A percentile compares a stretch with the other conserved stretches of the same genome.
Evolutionary conservation across 768 basidiomycete genomes (phyloP).

Genomic region (Lentinula raphanica): DNA sequence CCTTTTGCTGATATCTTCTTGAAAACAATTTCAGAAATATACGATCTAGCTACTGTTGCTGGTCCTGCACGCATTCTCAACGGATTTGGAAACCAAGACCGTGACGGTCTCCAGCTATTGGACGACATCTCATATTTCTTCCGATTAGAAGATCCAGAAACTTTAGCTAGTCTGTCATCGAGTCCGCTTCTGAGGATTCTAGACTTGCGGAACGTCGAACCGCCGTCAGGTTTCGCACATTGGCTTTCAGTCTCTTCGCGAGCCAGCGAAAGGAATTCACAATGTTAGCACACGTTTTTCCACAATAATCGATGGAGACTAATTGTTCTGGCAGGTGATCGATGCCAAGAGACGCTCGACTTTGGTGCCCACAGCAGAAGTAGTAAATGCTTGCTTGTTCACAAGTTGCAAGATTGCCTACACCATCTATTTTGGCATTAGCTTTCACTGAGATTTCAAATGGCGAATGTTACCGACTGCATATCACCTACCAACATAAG

Average conservation of each 20-base stretch:
- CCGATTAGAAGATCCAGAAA: constrained; percentile 1
- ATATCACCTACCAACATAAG: background rate
- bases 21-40: background rate
- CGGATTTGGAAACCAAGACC: background rate
- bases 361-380: background rate
- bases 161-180: background rate
- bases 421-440: background rate
- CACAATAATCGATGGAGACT: too few relatives aligned
- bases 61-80: constrained; percentile 6
- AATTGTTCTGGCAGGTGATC: constrained; percentile 10
- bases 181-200: constrained; percentile 1
- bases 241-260: constrained; percentile 2
- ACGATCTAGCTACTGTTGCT: background rate
- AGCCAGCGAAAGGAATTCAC: background rate
- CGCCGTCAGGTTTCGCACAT: background rate
- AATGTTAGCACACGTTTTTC: background rate
- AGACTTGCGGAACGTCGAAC: constrained; percentile 1
- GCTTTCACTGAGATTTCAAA: background rate
- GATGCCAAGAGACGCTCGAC: constrained; percentile 7
- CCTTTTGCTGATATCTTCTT: too few relatives aligned
- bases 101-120: background rate
- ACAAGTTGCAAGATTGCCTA: too few relatives aligned
- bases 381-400: constrained; percentile 1
- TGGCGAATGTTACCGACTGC: background rate
- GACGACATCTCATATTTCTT: constrained; percentile 1